phyloP scores from a whole-genome alignment of 768 basidiomycete genomes.

The Rhizopogon sp. region DNA sequence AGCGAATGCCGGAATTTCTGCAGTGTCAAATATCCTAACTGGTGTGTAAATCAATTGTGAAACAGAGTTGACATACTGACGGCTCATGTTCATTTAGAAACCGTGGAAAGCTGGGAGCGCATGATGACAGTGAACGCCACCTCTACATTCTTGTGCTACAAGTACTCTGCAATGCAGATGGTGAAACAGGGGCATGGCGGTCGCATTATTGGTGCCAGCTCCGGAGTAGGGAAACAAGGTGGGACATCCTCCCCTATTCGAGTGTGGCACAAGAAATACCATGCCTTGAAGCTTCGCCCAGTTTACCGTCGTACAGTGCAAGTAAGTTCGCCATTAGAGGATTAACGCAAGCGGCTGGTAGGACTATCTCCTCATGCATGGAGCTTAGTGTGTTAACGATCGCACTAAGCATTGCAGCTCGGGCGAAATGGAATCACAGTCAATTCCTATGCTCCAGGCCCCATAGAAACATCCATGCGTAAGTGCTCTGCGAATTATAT shows the following conservation, averaged over 20 bases:
- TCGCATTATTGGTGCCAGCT: constrained; percentile 44
- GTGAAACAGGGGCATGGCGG: constrained; percentile 46
- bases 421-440: constrained; percentile 31
- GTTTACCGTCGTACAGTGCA: constrained; percentile 21
- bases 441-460: constrained; percentile 35
- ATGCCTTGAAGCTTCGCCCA: not conserved
- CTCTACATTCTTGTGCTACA: constrained; percentile 58
- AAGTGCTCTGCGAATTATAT: not conserved
- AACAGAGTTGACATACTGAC: not conserved
- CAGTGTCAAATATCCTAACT: constrained; percentile 1
- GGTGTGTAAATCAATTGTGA: not conserved
- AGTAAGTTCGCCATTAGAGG: constrained; percentile 39
- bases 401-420: constrained; percentile 20
- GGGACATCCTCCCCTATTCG: not conserved
- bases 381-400: not conserved
- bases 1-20: constrained; percentile 20
- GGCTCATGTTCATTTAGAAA: constrained; percentile 16
- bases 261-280: not conserved
- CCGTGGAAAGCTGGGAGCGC: constrained; percentile 35
- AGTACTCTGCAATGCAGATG: constrained; percentile 61
- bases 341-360: constrained; percentile 35
- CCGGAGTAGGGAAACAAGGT: constrained; percentile 6
- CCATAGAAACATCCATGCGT: constrained; percentile 28
- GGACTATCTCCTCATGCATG: not conserved
- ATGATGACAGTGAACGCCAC: constrained; percentile 47